Evolutionary conservation across 164 flowering plant species (phyloP), one percentile per base, ranked within the genome.

Genomic region (Umbilicus rupestris): DNA sequence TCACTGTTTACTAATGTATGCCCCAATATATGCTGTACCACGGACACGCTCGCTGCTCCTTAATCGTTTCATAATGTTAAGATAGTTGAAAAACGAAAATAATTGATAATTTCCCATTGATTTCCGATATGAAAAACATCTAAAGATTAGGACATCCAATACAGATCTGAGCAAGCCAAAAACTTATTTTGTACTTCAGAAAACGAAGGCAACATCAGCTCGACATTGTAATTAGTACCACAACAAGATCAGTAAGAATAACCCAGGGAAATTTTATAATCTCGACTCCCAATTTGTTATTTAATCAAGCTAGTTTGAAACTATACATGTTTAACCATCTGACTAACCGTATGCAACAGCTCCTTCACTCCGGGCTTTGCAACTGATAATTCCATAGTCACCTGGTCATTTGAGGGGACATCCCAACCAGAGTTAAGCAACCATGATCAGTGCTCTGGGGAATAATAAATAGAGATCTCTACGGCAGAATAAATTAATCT

Each of bases 351-450:
- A 17, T 67, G 72, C 57, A 71, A 76, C 69, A 87, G 75, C 79
- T 84, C 87, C 65, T 80, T 79, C 10, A 55, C 57, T 73, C 74
- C 80, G 44, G 70, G 66, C 64, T 75, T 70, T 63, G 74, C 78
- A 24, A 83, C 78, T 58, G 77, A 70, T 37, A 89, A 66, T 70
- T 92, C 96, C 84, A 89, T 52, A 7, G 97, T 92, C 62, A 85
- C 79, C 97, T 88, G 81, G 29, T 57, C 62, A 71, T 47, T 39
- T 68, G 44, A 15, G 11, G 12, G 44, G 16, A 41, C 12, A 41
- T 9, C 12, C 6, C 44, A 14, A 41, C 44, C 7, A 10, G 14
- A 42, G 41, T 11, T 14, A 26, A 47, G 42, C 16, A 20, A 20
- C 39, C 26, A 42, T 42, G 39, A 64, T 17, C 46, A 64, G 30